Conservation (phyloP, 75 land plant genomes). For the Larix kaempferi region DNA sequence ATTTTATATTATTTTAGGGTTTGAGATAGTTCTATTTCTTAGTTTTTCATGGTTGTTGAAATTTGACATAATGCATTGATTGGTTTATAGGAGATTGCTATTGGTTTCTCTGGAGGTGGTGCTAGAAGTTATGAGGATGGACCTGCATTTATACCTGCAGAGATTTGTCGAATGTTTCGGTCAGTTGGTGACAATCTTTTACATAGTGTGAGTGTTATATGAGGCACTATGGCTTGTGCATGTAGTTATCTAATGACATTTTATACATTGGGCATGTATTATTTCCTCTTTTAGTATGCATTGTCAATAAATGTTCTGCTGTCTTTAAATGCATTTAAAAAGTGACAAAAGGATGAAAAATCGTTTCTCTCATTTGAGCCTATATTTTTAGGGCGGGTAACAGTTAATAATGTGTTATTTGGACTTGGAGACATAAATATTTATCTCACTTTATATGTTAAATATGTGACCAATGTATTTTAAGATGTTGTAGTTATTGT, state of each 20-base stretch:
- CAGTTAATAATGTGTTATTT: too few species aligned
- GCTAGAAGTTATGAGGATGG: conserved; percentile 73
- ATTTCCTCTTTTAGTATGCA: neutral
- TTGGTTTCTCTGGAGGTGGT: conserved; percentile 85
- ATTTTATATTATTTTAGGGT: neutral
- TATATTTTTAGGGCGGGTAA: too few species aligned
- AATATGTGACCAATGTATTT: too few species aligned
- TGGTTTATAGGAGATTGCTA: conserved; percentile 69
- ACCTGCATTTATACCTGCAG: conserved; percentile 94
- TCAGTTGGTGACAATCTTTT: conserved; percentile 77
- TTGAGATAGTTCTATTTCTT: neutral
- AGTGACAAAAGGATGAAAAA: too few species aligned
- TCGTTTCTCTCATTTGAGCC: too few species aligned
- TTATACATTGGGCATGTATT: neutral
- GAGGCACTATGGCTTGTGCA: neutral
- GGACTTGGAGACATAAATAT: too few species aligned
- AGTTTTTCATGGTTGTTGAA: neutral
- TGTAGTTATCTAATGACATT: neutral
- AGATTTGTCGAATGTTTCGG: conserved; percentile 78
- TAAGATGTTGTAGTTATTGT: too few species aligned
- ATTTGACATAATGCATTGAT: neutral
- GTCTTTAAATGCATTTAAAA: too few species aligned
- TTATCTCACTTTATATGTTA: too few species aligned
- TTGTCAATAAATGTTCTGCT: neutral
- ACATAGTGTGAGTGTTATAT: conserved; percentile 50